phyloP scores from a whole-genome alignment of 129 eudicot species.

The Logfia minima region DNA sequence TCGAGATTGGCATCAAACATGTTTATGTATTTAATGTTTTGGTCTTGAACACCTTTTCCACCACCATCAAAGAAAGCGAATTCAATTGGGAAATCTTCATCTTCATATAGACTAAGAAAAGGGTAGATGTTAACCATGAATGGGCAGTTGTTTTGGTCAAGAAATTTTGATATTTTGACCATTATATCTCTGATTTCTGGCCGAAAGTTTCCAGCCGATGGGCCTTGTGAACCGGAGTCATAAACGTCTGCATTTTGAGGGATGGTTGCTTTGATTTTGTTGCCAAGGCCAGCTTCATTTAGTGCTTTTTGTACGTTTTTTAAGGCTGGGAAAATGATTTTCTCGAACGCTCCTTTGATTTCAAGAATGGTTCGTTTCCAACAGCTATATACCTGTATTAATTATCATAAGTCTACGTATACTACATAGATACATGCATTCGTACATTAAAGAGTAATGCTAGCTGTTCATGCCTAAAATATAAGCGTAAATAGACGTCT shows the following conservation, averaged over 20 bases:
- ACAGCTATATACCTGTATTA: constrained; percentile 10
- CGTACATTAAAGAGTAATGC: too few species aligned
- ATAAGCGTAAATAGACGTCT: too few species aligned
- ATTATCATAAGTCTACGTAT: background rate
- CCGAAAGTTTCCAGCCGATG: constrained; percentile 7
- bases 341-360: constrained; percentile 26
- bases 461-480: too few species aligned
- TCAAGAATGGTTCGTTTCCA: constrained; percentile 24
- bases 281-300: constrained; percentile 26
- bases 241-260: constrained; percentile 24
- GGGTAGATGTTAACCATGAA: constrained; percentile 13
- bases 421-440: background rate
- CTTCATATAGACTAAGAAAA: constrained; percentile 5
- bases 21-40: background rate
- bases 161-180: constrained; percentile 1
- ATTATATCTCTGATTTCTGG: constrained; percentile 7
- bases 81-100: constrained; percentile 11
- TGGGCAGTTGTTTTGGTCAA: constrained; percentile 12
- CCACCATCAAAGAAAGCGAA: constrained; percentile 16
- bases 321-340: constrained; percentile 26
- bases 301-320: constrained; percentile 33
- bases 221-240: constrained; percentile 10
- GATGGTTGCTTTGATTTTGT: constrained; percentile 25
- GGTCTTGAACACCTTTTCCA: constrained; percentile 1
- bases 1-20: constrained; percentile 10